phyloP scores from a whole-genome alignment of 2,329 filamentous ascomycete genomes.

The Ambrosiella cleistominuta region DNA sequence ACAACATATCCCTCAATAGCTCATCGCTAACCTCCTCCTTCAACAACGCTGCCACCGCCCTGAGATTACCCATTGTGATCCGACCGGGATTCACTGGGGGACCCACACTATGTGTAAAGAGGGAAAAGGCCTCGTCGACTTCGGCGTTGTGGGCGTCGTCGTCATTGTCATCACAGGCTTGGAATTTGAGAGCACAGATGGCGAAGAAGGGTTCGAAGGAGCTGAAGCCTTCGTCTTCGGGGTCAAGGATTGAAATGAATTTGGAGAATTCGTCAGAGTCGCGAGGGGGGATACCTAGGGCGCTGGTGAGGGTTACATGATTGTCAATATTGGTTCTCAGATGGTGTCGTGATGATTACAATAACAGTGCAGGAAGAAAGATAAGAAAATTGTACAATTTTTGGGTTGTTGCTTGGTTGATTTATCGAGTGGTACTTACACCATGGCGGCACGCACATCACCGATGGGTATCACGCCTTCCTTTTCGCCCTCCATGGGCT shows the following conservation, averaged over 20 bases:
- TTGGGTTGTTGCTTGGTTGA: too few species aligned
- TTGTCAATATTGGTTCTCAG: too few species aligned
- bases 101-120: constrained; percentile 48
- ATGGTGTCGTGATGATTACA: too few species aligned
- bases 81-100: constrained; percentile 20
- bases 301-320: constrained; percentile 30
- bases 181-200: constrained; percentile 73
- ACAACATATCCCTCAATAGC: constrained; percentile 78
- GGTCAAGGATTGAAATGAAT: constrained; percentile 68
- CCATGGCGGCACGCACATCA: constrained; percentile 54
- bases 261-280: constrained; percentile 51
- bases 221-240: constrained; percentile 60
- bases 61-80: constrained; percentile 69
- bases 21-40: constrained; percentile 75
- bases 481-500: constrained; percentile 54
- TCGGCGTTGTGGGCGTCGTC: constrained; percentile 43
- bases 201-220: constrained; percentile 69
- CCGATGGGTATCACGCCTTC: constrained; percentile 49
- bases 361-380: background rate
- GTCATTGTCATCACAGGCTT: constrained; percentile 33
- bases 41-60: constrained; percentile 60
- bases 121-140: constrained; percentile 61
- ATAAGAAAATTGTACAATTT: background rate
- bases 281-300: constrained; percentile 58
- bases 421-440: constrained; percentile 31